Evolutionary conservation across 805 yeast genomes (phyloP).

Genomic region (Hanseniaspora pseudoguilliermondii): DNA sequence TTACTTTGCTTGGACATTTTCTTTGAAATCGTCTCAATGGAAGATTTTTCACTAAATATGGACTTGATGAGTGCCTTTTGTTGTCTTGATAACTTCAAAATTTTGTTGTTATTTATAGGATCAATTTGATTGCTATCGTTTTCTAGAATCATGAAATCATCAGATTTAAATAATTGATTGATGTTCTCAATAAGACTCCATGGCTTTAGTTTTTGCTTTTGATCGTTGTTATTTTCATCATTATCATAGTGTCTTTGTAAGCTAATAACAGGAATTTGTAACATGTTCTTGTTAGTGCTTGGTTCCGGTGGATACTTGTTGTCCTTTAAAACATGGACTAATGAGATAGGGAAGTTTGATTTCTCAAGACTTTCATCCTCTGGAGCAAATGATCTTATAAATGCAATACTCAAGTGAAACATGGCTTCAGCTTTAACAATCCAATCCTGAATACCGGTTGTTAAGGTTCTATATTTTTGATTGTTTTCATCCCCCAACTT

Average conservation of each 20-base stretch:
- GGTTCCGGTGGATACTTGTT: slow-evolving; percentile 61
- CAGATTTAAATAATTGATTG: slow-evolving; percentile 40
- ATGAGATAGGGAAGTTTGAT: slow-evolving; percentile 47
- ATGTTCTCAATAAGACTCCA: slow-evolving; percentile 49
- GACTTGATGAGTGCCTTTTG: slow-evolving; percentile 41
- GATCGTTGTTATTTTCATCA: slow-evolving; percentile 20
- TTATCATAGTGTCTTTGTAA: slow-evolving; percentile 41
- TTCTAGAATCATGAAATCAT: slow-evolving; percentile 13
- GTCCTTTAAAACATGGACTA: slow-evolving; percentile 51
- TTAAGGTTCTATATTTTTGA: slow-evolving; percentile 31
- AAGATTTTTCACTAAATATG: slow-evolving; percentile 40
- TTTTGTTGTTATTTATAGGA: not conserved
- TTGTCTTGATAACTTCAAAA: slow-evolving; percentile 5
- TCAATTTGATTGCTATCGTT: slow-evolving; percentile 5
- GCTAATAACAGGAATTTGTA: slow-evolving; percentile 50
- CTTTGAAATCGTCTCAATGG: slow-evolving; percentile 40
- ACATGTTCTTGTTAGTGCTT: slow-evolving; percentile 31
- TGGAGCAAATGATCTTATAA: slow-evolving; percentile 65
- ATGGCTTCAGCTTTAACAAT: slow-evolving; percentile 72
- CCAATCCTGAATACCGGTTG: slow-evolving; percentile 67
- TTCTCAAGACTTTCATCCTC: slow-evolving; percentile 34
- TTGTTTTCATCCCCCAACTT: slow-evolving; percentile 19
- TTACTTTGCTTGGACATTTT: slow-evolving; percentile 65
- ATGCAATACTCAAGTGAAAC: slow-evolving; percentile 66
- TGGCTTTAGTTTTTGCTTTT: slow-evolving; percentile 31